Evolutionary conservation across 2,329 filamentous ascomycete species (phyloP), one percentile per base, ranked within the genome.

Genomic region (Cladosporium sp.): DNA sequence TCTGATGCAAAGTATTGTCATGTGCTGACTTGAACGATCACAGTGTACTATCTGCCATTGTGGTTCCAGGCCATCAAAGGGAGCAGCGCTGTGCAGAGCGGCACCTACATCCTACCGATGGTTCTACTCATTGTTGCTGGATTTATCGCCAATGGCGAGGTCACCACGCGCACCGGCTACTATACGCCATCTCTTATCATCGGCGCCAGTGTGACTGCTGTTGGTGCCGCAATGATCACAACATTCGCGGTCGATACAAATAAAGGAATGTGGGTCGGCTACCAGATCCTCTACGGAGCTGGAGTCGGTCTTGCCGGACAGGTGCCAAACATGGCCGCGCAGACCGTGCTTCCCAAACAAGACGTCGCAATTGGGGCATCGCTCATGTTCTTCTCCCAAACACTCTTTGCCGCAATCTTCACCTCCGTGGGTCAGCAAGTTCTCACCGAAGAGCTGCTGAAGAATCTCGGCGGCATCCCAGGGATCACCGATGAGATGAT

Each of bases 1-100:
- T 25, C 25, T 25, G 25, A 25, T 25, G 36, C 36, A 38, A 3
- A 38, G 3, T 3, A 38, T 38, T 38, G 12, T 4, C 36, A n/a
- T 4, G 36, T 25, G 25, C 25, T 25, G 25, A 25, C 25, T 25
- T 25, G 6, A 3, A 3, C 25, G 25, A 45, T 20, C 2, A 45
- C 42, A 36, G 70, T 75, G 49, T 79, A 77, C 69, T 79, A 76
- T 63, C 67, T 79, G 37, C 70, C 74, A 67, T 57, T 79, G 75
- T 72, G 78, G 75, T 78, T 80, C 77, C 76, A 80, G 62, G 76
- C 77, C 19, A 77, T 81, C 69, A 77, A 80, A 60, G 75, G 75
- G 8, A 73, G 70, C 1, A 71, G 70, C 0, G 76, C 78, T 2
- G 73, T 74, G 15, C 74, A 76, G 37, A 79, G 76, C 28, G 78